Conservation (phyloP, 176 grass and related monocot genomes). For the Zea mays region DNA sequence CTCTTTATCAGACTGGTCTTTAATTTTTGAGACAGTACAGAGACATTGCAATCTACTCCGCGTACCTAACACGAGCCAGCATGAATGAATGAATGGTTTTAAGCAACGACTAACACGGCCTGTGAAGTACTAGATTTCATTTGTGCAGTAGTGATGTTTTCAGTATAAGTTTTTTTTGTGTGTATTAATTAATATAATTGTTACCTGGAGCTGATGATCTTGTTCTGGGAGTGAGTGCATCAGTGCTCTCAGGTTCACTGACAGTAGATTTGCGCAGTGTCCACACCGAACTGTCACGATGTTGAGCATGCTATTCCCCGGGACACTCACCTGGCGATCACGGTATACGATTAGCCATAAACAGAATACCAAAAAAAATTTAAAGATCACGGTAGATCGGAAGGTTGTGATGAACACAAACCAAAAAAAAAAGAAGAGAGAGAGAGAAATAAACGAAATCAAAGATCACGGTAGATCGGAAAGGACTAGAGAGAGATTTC, state of each 20-base stretch:
- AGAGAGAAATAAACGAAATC: constrained; percentile 9
- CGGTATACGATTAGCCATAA: background rate
- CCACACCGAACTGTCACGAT: constrained; percentile 64
- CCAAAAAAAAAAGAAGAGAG: background rate
- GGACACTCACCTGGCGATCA: constrained; percentile 57
- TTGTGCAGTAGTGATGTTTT: background rate
- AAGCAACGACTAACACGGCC: background rate
- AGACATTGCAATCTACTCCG: background rate
- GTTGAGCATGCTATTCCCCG: constrained; percentile 57
- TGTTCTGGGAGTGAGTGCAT: constrained; percentile 45
- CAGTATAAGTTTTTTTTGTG: background rate
- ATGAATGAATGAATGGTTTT: background rate
- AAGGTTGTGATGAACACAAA: background rate
- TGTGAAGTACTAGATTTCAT: background rate
- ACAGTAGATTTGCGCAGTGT: constrained; percentile 60
- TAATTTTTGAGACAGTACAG: background rate
- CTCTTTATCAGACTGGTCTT: background rate
- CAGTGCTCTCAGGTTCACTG: constrained; percentile 48
- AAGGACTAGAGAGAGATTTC: constrained; percentile 11
- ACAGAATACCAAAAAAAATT: background rate
- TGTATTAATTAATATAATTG: background rate
- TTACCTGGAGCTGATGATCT: constrained; percentile 52
- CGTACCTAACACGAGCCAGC: background rate
- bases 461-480: constrained; percentile 49
- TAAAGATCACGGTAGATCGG: too few species aligned